Evolutionary conservation across 345 rosid species (phyloP).

Genomic region (Gossypium herbaceum): DNA sequence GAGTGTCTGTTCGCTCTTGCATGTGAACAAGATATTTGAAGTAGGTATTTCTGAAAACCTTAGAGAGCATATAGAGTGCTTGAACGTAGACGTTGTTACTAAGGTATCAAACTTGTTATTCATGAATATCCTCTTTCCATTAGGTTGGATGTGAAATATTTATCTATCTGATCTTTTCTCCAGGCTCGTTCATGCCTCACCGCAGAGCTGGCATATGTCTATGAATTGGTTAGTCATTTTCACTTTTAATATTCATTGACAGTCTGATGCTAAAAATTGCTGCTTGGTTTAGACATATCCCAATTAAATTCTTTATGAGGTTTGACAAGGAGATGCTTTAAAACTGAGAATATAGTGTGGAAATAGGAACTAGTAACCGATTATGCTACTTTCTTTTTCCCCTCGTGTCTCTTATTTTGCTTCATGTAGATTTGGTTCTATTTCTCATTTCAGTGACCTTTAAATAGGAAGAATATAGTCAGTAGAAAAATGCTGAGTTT

Average conservation of each 20-base stretch:
- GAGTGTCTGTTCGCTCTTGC: slow-evolving; percentile 83
- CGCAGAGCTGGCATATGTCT: slow-evolving; percentile 77
- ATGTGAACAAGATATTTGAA: slow-evolving; percentile 78
- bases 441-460: neutral
- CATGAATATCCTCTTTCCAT: slow-evolving; percentile 12
- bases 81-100: slow-evolving; percentile 63
- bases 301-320: neutral
- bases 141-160: slow-evolving; percentile 3
- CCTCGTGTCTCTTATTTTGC: neutral
- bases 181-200: slow-evolving; percentile 74
- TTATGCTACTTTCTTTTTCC: neutral
- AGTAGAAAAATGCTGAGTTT: neutral
- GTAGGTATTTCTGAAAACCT: slow-evolving; percentile 74
- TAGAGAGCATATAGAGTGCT: slow-evolving; percentile 53
- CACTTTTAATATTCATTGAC: neutral
- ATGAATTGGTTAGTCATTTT: slow-evolving; percentile 69
- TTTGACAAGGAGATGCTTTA: neutral
- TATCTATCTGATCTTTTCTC: slow-evolving; percentile 17
- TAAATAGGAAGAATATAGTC: neutral
- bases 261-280: neutral
- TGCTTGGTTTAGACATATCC: neutral
- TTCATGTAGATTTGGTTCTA: neutral
- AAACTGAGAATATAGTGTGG: neutral
- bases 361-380: neutral
- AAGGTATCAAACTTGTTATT: slow-evolving; percentile 46